Percentiles rank a stretch among this genome's conserved stretches.
Conservation (phyloP, 495 filamentous ascomycete genomes). For the Lasiosphaeris hirsuta region DNA sequence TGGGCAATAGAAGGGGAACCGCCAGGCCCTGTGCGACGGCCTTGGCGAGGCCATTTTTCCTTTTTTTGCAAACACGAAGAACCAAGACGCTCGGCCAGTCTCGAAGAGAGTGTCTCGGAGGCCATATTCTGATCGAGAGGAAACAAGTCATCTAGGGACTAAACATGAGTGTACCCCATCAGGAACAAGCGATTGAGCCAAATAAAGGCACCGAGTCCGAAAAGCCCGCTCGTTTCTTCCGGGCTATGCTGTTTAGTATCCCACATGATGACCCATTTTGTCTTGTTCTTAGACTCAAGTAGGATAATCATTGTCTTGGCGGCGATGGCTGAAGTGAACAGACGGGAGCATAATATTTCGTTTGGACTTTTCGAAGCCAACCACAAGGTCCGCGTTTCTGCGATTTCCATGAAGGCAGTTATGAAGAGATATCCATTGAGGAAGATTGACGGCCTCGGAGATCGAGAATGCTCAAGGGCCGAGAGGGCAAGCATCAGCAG, state of each 20-base stretch:
- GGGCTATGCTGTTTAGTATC: constrained; percentile 33
- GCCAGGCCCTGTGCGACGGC: constrained; percentile 20
- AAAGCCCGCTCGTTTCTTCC: constrained; percentile 57
- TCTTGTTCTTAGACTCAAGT: constrained; percentile 56
- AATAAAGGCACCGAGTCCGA: constrained; percentile 19
- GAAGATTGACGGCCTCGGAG: constrained; percentile 54
- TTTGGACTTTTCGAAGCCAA: constrained; percentile 36
- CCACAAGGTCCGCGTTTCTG: constrained; percentile 56
- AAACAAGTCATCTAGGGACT: constrained; percentile 21
- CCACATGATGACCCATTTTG: constrained; percentile 28
- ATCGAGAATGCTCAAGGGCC: constrained; percentile 54
- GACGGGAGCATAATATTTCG: constrained; percentile 30
- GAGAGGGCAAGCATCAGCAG: constrained; percentile 42
- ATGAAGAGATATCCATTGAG: constrained; percentile 59
- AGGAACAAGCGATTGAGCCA: constrained; percentile 27
- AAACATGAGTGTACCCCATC: constrained; percentile 17
- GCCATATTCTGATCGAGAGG: constrained; percentile 31
- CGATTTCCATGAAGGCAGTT: constrained; percentile 57
- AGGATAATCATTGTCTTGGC: constrained; percentile 50
- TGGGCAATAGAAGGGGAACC: constrained; percentile 30
- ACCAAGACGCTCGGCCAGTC: constrained; percentile 11
- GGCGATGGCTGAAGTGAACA: constrained; percentile 48
- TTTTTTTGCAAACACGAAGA: constrained; percentile 2
- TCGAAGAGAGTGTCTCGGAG: constrained; percentile 11
- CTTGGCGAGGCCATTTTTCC: constrained; percentile 18